phyloP scores from a whole-genome alignment of 2,329 filamentous ascomycete genomes.

The Cytospora leucostoma region DNA sequence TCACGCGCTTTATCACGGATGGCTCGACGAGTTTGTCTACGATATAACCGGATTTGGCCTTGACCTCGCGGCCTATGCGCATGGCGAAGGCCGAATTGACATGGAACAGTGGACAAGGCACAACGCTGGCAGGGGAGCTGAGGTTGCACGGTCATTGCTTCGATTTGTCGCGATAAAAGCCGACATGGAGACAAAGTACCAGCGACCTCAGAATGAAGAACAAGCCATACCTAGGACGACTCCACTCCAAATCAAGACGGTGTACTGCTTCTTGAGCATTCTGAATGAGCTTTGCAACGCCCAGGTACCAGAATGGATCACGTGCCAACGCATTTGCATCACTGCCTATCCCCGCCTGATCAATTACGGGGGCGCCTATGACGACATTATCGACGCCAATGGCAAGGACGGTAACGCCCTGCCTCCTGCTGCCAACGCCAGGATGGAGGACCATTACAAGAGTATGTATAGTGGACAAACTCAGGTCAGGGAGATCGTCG shows the following conservation, averaged over 20 bases:
- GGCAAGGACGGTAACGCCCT: conserved; percentile 80
- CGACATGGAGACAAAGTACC: conserved; percentile 73
- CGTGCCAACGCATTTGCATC: conserved; percentile 83
- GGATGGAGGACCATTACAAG: conserved; percentile 98
- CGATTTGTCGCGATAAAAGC: conserved; percentile 87
- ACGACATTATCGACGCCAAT: conserved; percentile 87
- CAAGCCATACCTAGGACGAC: conserved; percentile 61
- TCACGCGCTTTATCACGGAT: conserved; percentile 77
- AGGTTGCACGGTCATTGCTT: conserved; percentile 70
- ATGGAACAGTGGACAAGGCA: conserved; percentile 78
- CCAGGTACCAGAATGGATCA: conserved; percentile 66
- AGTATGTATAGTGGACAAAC: conserved; percentile 95
- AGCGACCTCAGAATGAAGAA: conserved; percentile 64
- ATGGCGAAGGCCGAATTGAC: conserved; percentile 78
- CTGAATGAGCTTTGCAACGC: conserved; percentile 68
- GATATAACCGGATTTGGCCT: conserved; percentile 82
- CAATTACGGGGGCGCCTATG: conserved; percentile 91
- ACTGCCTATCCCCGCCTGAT: conserved; percentile 91
- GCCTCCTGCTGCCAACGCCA: conserved; percentile 74
- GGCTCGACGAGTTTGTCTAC: conserved; percentile 79
- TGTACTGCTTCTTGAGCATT: conserved; percentile 76
- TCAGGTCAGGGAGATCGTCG: conserved; percentile 82
- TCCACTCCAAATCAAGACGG: conserved; percentile 81
- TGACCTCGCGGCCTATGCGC: conserved; percentile 82
- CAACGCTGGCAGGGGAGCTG: conserved; percentile 64